Conservation (phyloP, 331 rosid species). For the Dryas integrifolia region DNA sequence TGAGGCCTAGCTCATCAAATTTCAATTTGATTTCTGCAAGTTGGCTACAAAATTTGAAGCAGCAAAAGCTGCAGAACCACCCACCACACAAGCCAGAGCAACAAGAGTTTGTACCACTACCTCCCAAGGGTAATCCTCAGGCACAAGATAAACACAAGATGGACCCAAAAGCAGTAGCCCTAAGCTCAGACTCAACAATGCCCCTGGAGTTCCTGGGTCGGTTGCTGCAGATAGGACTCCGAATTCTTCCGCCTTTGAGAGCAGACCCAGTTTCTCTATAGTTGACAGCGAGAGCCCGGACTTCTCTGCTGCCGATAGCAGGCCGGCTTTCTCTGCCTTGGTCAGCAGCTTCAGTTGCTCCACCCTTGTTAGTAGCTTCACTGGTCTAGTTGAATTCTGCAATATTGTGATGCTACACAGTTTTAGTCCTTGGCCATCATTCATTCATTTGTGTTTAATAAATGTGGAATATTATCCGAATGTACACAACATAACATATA, state of each 20-base stretch:
- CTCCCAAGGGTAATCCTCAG: slow-evolving; percentile 68
- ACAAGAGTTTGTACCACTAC: slow-evolving; percentile 53
- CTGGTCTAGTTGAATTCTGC: slow-evolving; percentile 60
- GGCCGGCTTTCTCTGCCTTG: slow-evolving; percentile 92
- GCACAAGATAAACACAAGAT: slow-evolving; percentile 64
- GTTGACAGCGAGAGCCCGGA: slow-evolving; percentile 71
- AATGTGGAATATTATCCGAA: no score
- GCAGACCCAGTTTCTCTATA: slow-evolving; percentile 75
- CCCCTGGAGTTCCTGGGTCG: slow-evolving; percentile 75
- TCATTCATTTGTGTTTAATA: no score
- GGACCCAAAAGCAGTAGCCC: slow-evolving; percentile 73
- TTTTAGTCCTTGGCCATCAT: background rate
- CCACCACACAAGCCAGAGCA: slow-evolving; percentile 51
- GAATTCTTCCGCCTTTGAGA: slow-evolving; percentile 85
- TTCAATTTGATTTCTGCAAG: slow-evolving; percentile 64
- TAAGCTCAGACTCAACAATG: slow-evolving; percentile 58
- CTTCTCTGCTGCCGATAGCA: slow-evolving; percentile 85
- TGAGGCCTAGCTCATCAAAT: background rate
- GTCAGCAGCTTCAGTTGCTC: slow-evolving; percentile 79
- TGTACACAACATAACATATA: no score
- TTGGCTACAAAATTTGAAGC: slow-evolving; percentile 82
- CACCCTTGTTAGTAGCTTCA: slow-evolving; percentile 76
- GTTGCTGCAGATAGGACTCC: slow-evolving; percentile 91
- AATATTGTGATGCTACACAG: background rate
- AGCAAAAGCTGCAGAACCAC: slow-evolving; percentile 86